Percentiles rank a stretch among this genome's conserved stretches.
Conservation (phyloP, 2,329 filamentous ascomycete species). For the Fusarium neocosmosporiellum region DNA sequence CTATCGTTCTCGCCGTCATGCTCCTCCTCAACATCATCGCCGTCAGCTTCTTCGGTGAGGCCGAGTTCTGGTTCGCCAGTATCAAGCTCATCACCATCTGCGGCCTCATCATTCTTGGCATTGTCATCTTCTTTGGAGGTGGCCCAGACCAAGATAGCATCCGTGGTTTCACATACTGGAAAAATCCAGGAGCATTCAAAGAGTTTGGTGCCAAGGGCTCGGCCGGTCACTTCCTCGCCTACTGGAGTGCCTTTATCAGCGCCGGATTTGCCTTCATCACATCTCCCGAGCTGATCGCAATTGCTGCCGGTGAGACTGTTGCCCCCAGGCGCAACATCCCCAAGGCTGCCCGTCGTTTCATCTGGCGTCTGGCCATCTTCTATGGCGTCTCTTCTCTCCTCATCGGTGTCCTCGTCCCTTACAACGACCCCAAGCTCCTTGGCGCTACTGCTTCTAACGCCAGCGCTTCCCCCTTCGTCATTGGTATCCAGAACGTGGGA, state of each 20-base stretch:
- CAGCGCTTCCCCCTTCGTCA: constrained; percentile 70
- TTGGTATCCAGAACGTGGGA: constrained; percentile 73
- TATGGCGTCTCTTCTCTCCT: constrained; percentile 37
- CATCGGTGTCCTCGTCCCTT: constrained; percentile 26
- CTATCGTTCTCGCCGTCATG: constrained; percentile 66
- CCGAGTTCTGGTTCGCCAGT: constrained; percentile 70
- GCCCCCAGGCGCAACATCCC: constrained; percentile 47
- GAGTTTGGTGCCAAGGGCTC: constrained; percentile 59
- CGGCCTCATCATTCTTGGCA: constrained; percentile 63
- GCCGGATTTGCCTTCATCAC: constrained; percentile 57
- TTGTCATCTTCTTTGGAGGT: constrained; percentile 63
- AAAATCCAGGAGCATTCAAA: constrained; percentile 58
- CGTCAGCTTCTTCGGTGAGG: constrained; percentile 68
- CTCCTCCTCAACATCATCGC: constrained; percentile 67
- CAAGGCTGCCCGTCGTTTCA: constrained; percentile 44
- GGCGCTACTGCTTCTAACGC: constrained; percentile 60
- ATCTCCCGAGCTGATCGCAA: constrained; percentile 42
- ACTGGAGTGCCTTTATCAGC: constrained; percentile 67
- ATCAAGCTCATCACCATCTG: constrained; percentile 70
- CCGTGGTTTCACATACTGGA: constrained; percentile 53
- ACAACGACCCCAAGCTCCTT: constrained; percentile 59
- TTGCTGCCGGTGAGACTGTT: constrained; percentile 48
- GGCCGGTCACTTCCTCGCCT: constrained; percentile 67
- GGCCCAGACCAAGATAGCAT: constrained; percentile 62
- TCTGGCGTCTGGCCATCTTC: constrained; percentile 46